Percentiles rank a stretch among this genome's conserved stretches.
phyloP scores from a whole-genome alignment of 768 basidiomycete species.

The Mycena leptocephala region DNA sequence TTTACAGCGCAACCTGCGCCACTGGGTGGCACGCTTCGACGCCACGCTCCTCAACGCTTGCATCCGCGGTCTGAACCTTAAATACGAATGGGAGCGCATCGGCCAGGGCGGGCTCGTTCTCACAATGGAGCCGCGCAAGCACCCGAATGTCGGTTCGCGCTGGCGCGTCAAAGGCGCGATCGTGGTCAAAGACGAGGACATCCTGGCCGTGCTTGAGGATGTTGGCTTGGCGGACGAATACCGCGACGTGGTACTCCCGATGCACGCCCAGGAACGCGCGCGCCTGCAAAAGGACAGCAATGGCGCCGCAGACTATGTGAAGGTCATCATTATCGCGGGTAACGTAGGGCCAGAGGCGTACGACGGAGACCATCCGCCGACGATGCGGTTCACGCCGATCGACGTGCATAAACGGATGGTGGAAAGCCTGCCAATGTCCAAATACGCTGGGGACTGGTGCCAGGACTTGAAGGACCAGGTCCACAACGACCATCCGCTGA shows the following conservation, averaged over 20 bases:
- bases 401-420: background rate
- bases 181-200: background rate
- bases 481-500: conserved; percentile 18
- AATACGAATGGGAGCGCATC: background rate
- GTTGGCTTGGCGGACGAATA: background rate
- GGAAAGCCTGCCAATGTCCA: background rate
- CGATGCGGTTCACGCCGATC: conserved; percentile 12
- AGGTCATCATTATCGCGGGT: conserved; percentile 2
- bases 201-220: background rate
- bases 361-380: background rate
- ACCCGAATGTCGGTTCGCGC: conserved; percentile 19
- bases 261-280: conserved; percentile 11
- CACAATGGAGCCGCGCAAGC: conserved; percentile 20
- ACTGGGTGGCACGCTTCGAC: conserved; percentile 10
- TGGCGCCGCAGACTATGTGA: conserved; percentile 17
- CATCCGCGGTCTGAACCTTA: conserved; percentile 1
- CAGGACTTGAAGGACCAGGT: conserved; percentile 23
- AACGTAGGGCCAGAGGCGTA: conserved; percentile 14
- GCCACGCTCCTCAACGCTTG: background rate
- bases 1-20: background rate
- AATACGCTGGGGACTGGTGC: conserved; percentile 9
- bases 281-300: conserved; percentile 48
- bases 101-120: conserved; percentile 3
- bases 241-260: background rate
- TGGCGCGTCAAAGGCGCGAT: conserved; percentile 11